A percentile compares a stretch with the other conserved stretches of the same genome.
Conservation (phyloP, 345 rosid species). For the Limnanthes douglasii region DNA sequence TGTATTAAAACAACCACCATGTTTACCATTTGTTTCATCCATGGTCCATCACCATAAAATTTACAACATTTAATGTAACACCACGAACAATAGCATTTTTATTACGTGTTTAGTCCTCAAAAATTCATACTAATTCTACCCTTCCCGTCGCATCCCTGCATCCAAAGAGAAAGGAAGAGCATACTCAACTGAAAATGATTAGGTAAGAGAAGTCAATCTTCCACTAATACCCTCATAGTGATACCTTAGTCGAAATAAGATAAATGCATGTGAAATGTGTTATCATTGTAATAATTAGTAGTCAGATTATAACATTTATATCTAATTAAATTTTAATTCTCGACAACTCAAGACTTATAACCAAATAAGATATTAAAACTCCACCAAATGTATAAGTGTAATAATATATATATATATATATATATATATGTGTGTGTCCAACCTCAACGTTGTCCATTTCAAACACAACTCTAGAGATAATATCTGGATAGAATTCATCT, state of each 20-base stretch:
- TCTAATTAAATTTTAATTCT: too few relatives aligned
- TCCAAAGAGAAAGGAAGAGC: conserved; percentile 38
- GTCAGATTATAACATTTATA: too few relatives aligned
- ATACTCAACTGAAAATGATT: conserved; percentile 50
- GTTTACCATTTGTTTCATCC: too few relatives aligned
- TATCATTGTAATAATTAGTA: not conserved
- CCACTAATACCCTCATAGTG: conserved; percentile 39
- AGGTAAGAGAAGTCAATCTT: conserved; percentile 54
- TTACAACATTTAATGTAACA: too few relatives aligned
- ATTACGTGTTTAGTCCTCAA: too few relatives aligned
- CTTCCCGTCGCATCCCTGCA: too few relatives aligned
- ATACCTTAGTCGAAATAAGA: conserved; percentile 21
- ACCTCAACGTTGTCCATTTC: conserved; percentile 92
- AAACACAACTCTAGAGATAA: conserved; percentile 76
- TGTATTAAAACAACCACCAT: too few relatives aligned
- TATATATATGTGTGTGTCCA: too few relatives aligned
- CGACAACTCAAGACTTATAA: not conserved
- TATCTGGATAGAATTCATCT: conserved; percentile 91
- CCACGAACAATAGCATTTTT: too few relatives aligned
- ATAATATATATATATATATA: too few relatives aligned
- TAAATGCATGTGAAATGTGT: not conserved
- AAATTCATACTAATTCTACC: too few relatives aligned
- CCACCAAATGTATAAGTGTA: not conserved
- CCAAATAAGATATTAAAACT: not conserved
- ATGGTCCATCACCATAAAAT: too few relatives aligned